Evolutionary conservation across 805 yeast genomes (phyloP), one percentile per base, ranked within the genome.

Genomic region (Starmerella bacillaris): DNA sequence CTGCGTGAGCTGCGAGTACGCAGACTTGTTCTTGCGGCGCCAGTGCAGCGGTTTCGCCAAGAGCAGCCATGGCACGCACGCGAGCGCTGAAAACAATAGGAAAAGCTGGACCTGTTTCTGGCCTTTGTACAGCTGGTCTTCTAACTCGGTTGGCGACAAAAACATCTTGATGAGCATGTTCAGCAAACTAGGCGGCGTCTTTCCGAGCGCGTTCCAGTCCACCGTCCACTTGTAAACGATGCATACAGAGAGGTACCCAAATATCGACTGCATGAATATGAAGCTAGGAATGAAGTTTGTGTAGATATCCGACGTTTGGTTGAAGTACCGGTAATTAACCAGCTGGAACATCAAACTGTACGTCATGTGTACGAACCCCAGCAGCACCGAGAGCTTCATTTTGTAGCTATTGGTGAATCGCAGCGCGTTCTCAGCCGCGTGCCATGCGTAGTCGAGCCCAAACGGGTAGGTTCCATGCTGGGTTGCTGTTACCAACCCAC

Each of bases 121-220:
- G 5, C 92, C 92, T 1, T 68, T 61, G 53, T 78, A 89, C 27
- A 89, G 63, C 37, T 68, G 76, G 37, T 74, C 92, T 22, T 74
- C 89, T 34, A 89, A 68, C 3, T 63, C 68, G 4, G 98, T 96
- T 5, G 98, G 98, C 1, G 93, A 62, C 49, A 89, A 63, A 55
- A 89, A 89, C 98, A 89, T 89, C 48, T 78, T 78, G 52, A 89
- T 89, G 49, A 89, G 67, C 94, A 86, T 89, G 57, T 89, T 84
- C 52, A 89, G 65, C 49, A 89, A 63, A 24, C 94, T 89, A 18
- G 98, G 98, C 1, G 98, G 92, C 34, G 79, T 84, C 53, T 68
- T 66, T 11, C 64, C 74, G 34, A 70, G 65, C 15, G 68, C 77
- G 39, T 74, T 61, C 98, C 98, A 89, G 61, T 89, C 86, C 30